phyloP scores from a whole-genome alignment of 106 monocot species.

The Dendrobium catenatum region DNA sequence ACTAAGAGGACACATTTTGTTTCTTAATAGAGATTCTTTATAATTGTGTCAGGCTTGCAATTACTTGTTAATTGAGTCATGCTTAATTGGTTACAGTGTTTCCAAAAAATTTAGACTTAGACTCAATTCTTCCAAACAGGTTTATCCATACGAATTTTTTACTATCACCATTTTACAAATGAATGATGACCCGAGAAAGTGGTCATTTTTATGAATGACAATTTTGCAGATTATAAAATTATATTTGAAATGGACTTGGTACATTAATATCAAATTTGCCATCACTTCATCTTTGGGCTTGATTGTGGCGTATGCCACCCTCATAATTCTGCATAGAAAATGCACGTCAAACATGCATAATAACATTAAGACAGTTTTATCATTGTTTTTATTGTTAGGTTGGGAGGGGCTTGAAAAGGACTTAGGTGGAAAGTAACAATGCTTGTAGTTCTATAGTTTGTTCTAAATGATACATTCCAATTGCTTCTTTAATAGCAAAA shows the following conservation, averaged over 20 bases:
- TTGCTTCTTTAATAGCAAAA: not conserved
- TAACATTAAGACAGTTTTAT: not conserved
- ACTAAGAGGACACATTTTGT: not conserved
- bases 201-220: not conserved
- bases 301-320: not conserved
- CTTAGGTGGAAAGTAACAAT: not conserved
- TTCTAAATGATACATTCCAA: not conserved
- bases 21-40: not conserved
- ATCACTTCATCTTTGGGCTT: not conserved
- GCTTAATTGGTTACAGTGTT: not conserved
- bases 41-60: not conserved
- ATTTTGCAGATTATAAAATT: not conserved
- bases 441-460: not conserved
- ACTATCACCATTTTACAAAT: not conserved
- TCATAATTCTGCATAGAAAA: not conserved
- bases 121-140: not conserved
- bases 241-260: not conserved
- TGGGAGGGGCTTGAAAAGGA: not conserved
- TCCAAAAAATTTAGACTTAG: not conserved
- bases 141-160: not conserved
- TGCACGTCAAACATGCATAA: not conserved
- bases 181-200: too few relatives aligned
- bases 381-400: not conserved
- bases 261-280: not conserved
- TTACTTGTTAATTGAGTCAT: not conserved